Base-by-base conservation (phyloP, 2,329 filamentous ascomycete species). In the Colletotrichum incanum region DNA sequence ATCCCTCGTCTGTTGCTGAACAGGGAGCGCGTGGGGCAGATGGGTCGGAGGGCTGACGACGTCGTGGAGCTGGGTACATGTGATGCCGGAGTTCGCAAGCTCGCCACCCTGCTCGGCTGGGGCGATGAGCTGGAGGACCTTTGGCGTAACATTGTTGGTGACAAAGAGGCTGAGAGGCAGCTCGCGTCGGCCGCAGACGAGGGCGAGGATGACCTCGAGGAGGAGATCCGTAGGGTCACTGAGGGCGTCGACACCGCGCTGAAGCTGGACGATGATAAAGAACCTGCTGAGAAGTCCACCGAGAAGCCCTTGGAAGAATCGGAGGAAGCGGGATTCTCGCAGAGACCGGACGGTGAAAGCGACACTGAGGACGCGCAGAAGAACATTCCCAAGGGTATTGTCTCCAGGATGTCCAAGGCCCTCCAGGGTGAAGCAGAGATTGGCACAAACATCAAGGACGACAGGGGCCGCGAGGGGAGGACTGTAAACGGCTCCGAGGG, bases 1-100 rank as follows among this genome's bases (percentile, higher is more conserved):
- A 89, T 89, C 3, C 96, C 96, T 0, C 89, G 96, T 12, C 84
- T 99, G 2, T 86, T 99, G 26, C 93, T 99, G 81, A 99, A 99
- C 80, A 88, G 92, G 82, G 94, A 98, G 80, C 85, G 85, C 45
- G 96, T 98, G 0, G 96, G 96, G 0, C 90, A 90, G 26, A 80
- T 99, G 45, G 96, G 96, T 0, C 88, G 87, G 9, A 86, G 94
- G 34, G 80, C 92, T 0, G 95, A 99, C 78, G 96, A 99, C 82
- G 95, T 99, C 0, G 79, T 98, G 7, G 82, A 94, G 47, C 85
- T 98, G 2, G 94, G 93, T 1, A 91, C 95, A 76, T 98, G 95
- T 80, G 96, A 99, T 80, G 86, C 86, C 0, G 94, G 95, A 0
- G 92, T 98, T 1, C 88, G 93, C 65, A 91, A 90, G 79, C 86